Conservation (phyloP, 805 yeast genomes). For the Candida berthetii region DNA sequence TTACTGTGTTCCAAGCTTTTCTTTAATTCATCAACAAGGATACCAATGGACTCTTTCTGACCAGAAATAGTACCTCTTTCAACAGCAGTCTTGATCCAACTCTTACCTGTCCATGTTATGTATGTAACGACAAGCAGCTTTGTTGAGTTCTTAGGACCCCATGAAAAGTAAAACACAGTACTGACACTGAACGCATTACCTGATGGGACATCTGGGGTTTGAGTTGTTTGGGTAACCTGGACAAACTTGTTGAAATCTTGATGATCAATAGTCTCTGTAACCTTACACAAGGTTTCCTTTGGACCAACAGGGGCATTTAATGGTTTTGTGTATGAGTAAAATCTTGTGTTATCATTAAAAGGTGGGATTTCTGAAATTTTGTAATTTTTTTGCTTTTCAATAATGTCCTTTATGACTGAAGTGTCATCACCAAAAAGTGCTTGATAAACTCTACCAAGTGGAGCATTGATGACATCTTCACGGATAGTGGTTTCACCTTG, state of each 20-base stretch:
- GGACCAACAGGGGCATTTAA: conserved; percentile 69
- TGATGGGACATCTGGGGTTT: conserved; percentile 80
- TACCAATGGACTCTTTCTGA: conserved; percentile 51
- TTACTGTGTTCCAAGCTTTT: conserved; percentile 4
- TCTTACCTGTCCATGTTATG: conserved; percentile 68
- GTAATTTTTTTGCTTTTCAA: conserved; percentile 58
- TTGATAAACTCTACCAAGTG: conserved; percentile 54
- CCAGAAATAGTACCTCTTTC: conserved; percentile 73
- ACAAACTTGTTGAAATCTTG: conserved; percentile 41
- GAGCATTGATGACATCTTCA: conserved; percentile 52
- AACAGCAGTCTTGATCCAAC: conserved; percentile 74
- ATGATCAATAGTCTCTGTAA: conserved; percentile 52
- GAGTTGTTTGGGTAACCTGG: conserved; percentile 49
- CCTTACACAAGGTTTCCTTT: conserved; percentile 62
- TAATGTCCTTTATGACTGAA: conserved; percentile 33
- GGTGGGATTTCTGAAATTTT: conserved; percentile 46
- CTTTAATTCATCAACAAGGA: conserved; percentile 40
- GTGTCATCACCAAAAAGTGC: conserved; percentile 60
- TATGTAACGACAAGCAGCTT: conserved; percentile 44
- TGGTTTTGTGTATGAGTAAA: conserved; percentile 57
- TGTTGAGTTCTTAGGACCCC: conserved; percentile 58
- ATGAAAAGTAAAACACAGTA: conserved; percentile 50
- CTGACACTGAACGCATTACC: conserved; percentile 61
- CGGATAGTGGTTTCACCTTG: conserved; percentile 48
- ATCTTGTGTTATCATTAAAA: conserved; percentile 33